Evolutionary conservation across 176 grass and related monocot species (phyloP).

Genomic region (Cenchrus fungigraminus): DNA sequence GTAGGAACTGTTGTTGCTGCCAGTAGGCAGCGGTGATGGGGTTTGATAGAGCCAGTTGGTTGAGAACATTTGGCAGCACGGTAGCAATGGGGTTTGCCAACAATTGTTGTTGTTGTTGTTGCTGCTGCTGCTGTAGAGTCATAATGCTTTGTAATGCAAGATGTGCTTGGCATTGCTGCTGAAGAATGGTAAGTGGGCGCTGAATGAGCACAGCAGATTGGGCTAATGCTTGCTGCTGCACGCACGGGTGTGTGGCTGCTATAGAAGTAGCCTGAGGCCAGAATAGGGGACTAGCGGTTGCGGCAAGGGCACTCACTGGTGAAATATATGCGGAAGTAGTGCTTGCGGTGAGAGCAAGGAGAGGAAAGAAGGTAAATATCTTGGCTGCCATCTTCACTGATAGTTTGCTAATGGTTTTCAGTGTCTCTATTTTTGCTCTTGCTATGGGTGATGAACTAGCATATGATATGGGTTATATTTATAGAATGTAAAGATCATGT

Average conservation of each 20-base stretch:
- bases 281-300: background rate
- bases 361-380: background rate
- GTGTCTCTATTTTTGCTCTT: background rate
- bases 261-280: background rate
- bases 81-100: background rate
- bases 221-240: background rate
- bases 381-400: conserved; percentile 7
- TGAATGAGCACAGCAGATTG: background rate
- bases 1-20: background rate
- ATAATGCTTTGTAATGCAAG: background rate
- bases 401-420: background rate
- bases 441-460: background rate
- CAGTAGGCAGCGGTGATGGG: background rate
- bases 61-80: background rate
- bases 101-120: background rate
- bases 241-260: background rate
- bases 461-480: background rate
- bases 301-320: background rate
- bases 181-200: background rate
- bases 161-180: conserved; percentile 1
- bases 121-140: background rate
- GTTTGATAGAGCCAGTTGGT: background rate
- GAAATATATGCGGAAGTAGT: background rate
- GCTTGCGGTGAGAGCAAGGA: background rate
- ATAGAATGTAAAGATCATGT: background rate